A percentile compares a stretch with the other conserved stretches of the same genome.
phyloP scores from a whole-genome alignment of 2,329 filamentous ascomycete genomes.

The Epichloe coenophiala region DNA sequence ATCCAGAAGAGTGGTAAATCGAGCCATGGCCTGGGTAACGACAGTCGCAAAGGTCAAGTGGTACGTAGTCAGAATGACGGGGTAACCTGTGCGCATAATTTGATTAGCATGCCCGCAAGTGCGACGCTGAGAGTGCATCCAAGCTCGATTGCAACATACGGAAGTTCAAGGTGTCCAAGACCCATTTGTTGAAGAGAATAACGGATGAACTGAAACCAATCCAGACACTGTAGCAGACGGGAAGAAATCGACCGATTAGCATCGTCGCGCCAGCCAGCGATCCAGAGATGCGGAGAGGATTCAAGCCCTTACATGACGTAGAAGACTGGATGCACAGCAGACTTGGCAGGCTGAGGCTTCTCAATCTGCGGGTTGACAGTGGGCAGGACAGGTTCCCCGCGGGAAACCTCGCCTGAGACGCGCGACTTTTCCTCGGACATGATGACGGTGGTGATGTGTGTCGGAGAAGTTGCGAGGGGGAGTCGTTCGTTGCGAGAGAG shows the following conservation, averaged over 20 bases:
- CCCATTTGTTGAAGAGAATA: conserved; percentile 99
- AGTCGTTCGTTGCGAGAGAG: conserved; percentile 6
- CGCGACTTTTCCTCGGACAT: conserved; percentile 66
- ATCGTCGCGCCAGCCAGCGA: neutral
- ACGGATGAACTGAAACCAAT: conserved; percentile 85
- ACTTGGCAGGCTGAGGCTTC: conserved; percentile 53
- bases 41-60: conserved; percentile 85
- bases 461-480: conserved; percentile 13
- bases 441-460: conserved; percentile 5
- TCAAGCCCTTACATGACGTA: conserved; percentile 54
- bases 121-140: neutral
- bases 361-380: conserved; percentile 65
- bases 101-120: neutral
- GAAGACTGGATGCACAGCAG: conserved; percentile 63
- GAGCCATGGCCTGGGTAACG: conserved; percentile 87
- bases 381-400: conserved; percentile 56
- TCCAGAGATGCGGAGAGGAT: neutral
- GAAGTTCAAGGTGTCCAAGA: conserved; percentile 76
- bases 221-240: conserved; percentile 56
- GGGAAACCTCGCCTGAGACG: conserved; percentile 62
- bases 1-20: conserved; percentile 80
- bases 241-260: neutral
- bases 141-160: conserved; percentile 21
- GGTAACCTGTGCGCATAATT: conserved; percentile 35
- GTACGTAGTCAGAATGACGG: conserved; percentile 86